Conservation (phyloP, 2,329 filamentous ascomycete genomes). For the Penicillium sp. region DNA sequence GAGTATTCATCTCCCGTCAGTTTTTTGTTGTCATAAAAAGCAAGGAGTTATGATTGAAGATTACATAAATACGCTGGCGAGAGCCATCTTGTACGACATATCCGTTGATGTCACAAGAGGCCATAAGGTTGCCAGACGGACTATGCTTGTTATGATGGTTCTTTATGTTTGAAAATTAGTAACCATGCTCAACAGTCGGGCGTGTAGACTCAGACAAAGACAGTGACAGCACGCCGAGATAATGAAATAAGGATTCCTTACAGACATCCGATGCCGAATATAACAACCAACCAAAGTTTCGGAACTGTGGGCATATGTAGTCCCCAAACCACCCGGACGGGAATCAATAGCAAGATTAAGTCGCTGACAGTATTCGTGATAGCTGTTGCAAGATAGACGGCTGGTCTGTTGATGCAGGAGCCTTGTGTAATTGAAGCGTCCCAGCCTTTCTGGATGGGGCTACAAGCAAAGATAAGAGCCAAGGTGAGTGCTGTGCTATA, state of each 20-base stretch:
- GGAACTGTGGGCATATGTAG: not conserved
- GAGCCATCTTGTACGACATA: slow-evolving; percentile 15
- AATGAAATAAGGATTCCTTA: not conserved
- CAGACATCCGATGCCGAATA: not conserved
- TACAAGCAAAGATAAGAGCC: slow-evolving; percentile 23
- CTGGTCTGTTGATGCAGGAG: slow-evolving; percentile 16
- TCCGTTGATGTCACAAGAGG: slow-evolving; percentile 21
- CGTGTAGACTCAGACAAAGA: not conserved
- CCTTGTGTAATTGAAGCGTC: slow-evolving; percentile 11
- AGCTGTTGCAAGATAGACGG: slow-evolving; percentile 22
- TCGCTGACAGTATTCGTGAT: slow-evolving; percentile 26
- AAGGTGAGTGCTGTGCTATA: slow-evolving; percentile 9
- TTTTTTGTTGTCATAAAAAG: no score
- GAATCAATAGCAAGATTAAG: slow-evolving; percentile 22
- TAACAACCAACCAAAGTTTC: not conserved
- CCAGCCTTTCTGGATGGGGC: slow-evolving; percentile 23
- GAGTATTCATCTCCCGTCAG: no score
- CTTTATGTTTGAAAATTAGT: not conserved
- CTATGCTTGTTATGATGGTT: slow-evolving; percentile 23
- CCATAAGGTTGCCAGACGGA: slow-evolving; percentile 24
- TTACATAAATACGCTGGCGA: slow-evolving; percentile 16
- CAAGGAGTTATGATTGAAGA: no score
- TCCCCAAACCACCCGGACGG: slow-evolving; percentile 14
- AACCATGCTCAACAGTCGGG: no score
- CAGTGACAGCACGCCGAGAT: not conserved